Evolutionary conservation across 2,329 filamentous ascomycete species (phyloP).

Genomic region (Zymoseptoria brevis): DNA sequence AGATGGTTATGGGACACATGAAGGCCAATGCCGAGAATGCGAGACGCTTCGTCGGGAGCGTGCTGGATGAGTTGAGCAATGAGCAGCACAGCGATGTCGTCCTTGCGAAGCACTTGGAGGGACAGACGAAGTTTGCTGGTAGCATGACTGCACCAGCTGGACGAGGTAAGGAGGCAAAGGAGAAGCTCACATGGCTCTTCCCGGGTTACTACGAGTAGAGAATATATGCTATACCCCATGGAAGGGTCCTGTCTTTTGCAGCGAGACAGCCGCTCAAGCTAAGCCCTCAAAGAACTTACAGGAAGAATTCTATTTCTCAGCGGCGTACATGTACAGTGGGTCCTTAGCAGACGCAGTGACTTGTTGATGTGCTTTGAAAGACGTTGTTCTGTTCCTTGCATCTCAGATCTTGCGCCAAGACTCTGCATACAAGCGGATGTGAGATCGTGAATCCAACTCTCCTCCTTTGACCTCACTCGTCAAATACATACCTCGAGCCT

Average conservation of each 20-base stretch:
- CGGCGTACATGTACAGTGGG: too few relatives aligned
- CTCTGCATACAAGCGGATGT: background rate
- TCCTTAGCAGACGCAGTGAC: background rate
- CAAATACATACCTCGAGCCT: background rate
- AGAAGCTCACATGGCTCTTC: conserved; percentile 80
- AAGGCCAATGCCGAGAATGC: conserved; percentile 85
- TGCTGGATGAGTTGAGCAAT: conserved; percentile 76
- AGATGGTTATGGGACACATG: conserved; percentile 98
- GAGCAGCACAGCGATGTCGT: conserved; percentile 70
- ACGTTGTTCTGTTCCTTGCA: background rate
- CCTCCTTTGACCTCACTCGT: background rate
- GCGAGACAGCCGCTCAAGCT: background rate
- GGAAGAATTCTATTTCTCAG: too few relatives aligned
- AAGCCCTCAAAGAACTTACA: too few relatives aligned
- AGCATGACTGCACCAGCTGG: conserved; percentile 74
- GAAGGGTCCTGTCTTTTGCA: background rate
- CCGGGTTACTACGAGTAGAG: conserved; percentile 60
- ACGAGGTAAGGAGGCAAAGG: conserved; percentile 62
- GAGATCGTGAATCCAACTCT: too few relatives aligned
- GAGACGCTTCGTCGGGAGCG: conserved; percentile 71
- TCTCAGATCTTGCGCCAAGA: background rate
- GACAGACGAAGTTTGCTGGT: conserved; percentile 67
- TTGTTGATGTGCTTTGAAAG: background rate
- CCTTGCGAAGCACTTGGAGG: conserved; percentile 71
- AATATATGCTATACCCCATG: background rate